Conservation (phyloP, 2,329 filamentous ascomycete species). For the Aureobasidium sp. region DNA sequence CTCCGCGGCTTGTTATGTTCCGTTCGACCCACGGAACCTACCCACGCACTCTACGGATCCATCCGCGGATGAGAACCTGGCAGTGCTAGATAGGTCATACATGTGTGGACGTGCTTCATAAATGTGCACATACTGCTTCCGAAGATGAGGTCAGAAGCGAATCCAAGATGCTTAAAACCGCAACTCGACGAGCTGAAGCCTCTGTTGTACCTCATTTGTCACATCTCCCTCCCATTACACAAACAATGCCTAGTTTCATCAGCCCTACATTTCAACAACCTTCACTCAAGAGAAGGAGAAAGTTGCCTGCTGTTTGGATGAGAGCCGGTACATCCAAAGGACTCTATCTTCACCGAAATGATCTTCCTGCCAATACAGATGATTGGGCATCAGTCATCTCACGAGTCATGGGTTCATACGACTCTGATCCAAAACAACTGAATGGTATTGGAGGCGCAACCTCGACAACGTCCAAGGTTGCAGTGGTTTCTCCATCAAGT, state of each 20-base stretch:
- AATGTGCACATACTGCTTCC: too few relatives aligned
- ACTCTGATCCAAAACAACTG: conserved; percentile 23
- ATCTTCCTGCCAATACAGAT: conserved; percentile 28
- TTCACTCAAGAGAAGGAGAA: conserved; percentile 12
- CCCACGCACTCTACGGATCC: too few relatives aligned
- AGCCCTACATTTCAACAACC: not conserved
- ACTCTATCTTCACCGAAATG: conserved; percentile 33
- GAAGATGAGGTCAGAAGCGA: too few relatives aligned
- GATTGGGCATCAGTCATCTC: conserved; percentile 29
- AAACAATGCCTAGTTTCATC: conserved; percentile 17
- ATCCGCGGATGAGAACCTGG: too few relatives aligned
- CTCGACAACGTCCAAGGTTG: conserved; percentile 24
- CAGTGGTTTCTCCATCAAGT: conserved; percentile 20
- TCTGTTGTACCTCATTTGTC: conserved; percentile 16
- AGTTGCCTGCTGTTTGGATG: conserved; percentile 34
- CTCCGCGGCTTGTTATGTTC: too few relatives aligned
- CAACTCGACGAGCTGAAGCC: conserved; percentile 15
- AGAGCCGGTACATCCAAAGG: conserved; percentile 36
- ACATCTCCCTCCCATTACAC: not conserved
- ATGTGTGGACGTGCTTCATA: too few relatives aligned
- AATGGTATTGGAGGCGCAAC: conserved; percentile 24
- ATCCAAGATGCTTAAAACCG: conserved; percentile 20
- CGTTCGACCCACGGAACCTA: too few relatives aligned
- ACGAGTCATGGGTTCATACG: conserved; percentile 29
- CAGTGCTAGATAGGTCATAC: too few relatives aligned